Base-by-base conservation (phyloP, 805 yeast genomes). In the Candida anglica region DNA sequence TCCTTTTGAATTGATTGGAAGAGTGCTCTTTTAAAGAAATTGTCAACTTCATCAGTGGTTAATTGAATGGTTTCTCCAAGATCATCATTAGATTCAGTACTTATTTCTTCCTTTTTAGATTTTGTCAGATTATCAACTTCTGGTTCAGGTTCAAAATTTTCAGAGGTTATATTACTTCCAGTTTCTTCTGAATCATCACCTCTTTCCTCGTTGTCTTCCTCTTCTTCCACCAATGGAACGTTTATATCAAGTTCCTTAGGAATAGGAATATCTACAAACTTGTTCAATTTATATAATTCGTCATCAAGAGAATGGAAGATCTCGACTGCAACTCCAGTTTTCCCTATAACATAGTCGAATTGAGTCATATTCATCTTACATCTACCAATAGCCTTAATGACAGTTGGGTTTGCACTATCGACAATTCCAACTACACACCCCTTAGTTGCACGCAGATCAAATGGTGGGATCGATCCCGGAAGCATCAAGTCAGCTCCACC, bases 401-500 rank as follows among this genome's bases (percentile, higher is more conserved):
- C 81, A 2, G 71, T 54, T 0, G 95, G 94, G 15, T 67, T 52
- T 11, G 71, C 68, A 19, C 69, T 63, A 41, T 77, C 75, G 0
- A 81, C 86, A 17, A 91, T 69, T 1, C 84, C 95, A 14, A 88
- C 95, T 3, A 86, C 50, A 0, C 69, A 48, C 0, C 87, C 94
- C 29, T 58, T 59, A 3, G 42, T 46, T 4, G 73, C 64, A 4
- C 69, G 44, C 0, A 43, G 28, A 30, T 81, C 85, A 46, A 83
- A 79, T 2, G 81, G 81, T 0, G 77, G 75, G 4, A 71, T 50
- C 4, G 78, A 71, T 0, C 94, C 94, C 3, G 88, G 84, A 21
- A 82, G 63, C 88, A 84, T 83, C 41, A 85, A 58, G 46, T 84
- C 74, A 0, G 98, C 96, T 9, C 97, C 96, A 38, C 75, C 76